phyloP scores from a whole-genome alignment of 768 basidiomycete genomes.

The Tremella fuciformis region DNA sequence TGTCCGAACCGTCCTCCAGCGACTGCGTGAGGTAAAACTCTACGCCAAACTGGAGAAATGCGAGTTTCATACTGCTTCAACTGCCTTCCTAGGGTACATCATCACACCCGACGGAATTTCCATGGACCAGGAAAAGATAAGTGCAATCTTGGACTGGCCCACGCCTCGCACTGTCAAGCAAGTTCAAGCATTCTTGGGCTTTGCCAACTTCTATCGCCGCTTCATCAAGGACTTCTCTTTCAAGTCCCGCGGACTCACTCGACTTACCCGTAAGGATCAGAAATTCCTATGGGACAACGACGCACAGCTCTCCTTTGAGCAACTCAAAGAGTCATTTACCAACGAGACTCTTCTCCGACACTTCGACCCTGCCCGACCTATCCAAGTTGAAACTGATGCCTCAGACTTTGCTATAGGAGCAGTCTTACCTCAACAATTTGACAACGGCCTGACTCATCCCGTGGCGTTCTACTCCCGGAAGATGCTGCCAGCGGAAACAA shows the following conservation, averaged over 20 bases:
- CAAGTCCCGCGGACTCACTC: constrained; percentile 40
- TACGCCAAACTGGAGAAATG: too few relatives aligned
- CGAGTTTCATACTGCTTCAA: constrained; percentile 20
- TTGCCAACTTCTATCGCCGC: constrained; percentile 56
- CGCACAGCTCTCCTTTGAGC: constrained; percentile 5
- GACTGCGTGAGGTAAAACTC: constrained; percentile 19
- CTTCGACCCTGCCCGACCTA: constrained; percentile 7
- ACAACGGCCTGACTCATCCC: constrained; percentile 26
- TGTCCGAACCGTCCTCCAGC: constrained; percentile 16
- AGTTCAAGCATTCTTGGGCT: too few relatives aligned
- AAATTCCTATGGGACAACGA: constrained; percentile 9
- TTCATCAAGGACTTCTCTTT: constrained; percentile 54
- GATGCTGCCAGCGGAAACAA: constrained; percentile 53
- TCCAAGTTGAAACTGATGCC: constrained; percentile 32
- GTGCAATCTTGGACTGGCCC: constrained; percentile 54
- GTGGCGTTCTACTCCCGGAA: constrained; percentile 55
- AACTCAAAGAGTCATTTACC: constrained; percentile 27
- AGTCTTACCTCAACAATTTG: constrained; percentile 37
- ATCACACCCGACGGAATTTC: constrained; percentile 13
- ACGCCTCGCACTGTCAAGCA: constrained; percentile 49
- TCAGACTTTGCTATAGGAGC: constrained; percentile 47
- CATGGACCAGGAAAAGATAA: constrained; percentile 56
- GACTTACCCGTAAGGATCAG: constrained; percentile 28
- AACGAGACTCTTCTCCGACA: constrained; percentile 20
- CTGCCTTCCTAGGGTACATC: constrained; percentile 35